A percentile compares a stretch with the other conserved stretches of the same genome.
Conservation (phyloP, 2,329 filamentous ascomycete species). For the Aspergillus luchuensis region DNA sequence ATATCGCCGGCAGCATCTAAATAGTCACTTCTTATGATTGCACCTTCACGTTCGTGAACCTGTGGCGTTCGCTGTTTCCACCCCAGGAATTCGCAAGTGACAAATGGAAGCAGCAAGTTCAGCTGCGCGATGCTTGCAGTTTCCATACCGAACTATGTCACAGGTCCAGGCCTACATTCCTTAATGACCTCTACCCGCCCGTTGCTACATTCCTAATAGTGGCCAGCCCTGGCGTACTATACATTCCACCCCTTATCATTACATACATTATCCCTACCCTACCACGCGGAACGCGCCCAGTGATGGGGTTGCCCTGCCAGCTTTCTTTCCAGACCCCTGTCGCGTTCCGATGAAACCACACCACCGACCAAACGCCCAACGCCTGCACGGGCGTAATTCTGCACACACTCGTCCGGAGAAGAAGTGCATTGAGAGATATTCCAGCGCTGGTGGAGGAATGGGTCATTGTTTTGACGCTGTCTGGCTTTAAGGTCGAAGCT, state of each 20-base stretch:
- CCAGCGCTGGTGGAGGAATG: slow-evolving; percentile 14
- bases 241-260: slow-evolving; percentile 25
- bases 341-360: slow-evolving; percentile 7
- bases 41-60: background rate
- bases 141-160: slow-evolving; percentile 24
- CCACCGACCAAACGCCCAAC: background rate
- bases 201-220: slow-evolving; percentile 25
- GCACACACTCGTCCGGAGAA: background rate
- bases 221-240: slow-evolving; percentile 15
- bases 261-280: slow-evolving; percentile 16
- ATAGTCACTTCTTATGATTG: background rate
- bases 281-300: background rate
- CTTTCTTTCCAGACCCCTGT: slow-evolving; percentile 4
- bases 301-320: background rate
- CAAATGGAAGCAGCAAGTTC: background rate
- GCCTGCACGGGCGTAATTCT: background rate
- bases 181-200: slow-evolving; percentile 2
- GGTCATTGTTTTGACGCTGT: slow-evolving; percentile 12
- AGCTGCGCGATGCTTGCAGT: slow-evolving; percentile 8
- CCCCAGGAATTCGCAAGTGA: background rate
- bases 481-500: slow-evolving; percentile 23
- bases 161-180: slow-evolving; percentile 20
- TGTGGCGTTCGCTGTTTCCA: background rate
- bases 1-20: too few relatives aligned
- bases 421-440: background rate